A percentile compares a stretch with the other conserved stretches of the same genome.
phyloP scores from a whole-genome alignment of 371 early-diverging fungal genomes.

The Lichtheimia hyalospora region DNA sequence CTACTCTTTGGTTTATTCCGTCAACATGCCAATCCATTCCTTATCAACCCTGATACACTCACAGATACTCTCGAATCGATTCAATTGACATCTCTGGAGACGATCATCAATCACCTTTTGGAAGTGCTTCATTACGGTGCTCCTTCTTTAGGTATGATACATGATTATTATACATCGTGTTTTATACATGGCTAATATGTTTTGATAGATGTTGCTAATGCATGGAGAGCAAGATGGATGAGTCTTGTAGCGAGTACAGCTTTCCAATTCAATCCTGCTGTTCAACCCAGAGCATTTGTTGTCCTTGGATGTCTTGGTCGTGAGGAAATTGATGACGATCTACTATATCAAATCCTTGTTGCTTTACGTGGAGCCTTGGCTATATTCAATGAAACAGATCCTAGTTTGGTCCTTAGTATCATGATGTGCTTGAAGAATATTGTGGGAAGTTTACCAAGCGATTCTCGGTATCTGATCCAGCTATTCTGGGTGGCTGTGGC shows the following conservation, averaged over 20 bases:
- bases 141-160: slow-evolving; percentile 58
- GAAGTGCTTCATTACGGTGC: slow-evolving; percentile 77
- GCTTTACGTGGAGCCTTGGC: slow-evolving; percentile 81
- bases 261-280: slow-evolving; percentile 87
- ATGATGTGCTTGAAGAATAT: slow-evolving; percentile 84
- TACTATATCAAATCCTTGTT: slow-evolving; percentile 84
- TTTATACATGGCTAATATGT: neutral
- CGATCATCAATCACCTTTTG: slow-evolving; percentile 72
- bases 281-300: slow-evolving; percentile 93
- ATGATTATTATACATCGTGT: slow-evolving; percentile 36
- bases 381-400: slow-evolving; percentile 80
- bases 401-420: slow-evolving; percentile 81
- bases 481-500: slow-evolving; percentile 90
- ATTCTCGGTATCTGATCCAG: slow-evolving; percentile 72
- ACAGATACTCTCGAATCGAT: slow-evolving; percentile 62
- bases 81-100: slow-evolving; percentile 71
- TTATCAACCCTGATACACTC: slow-evolving; percentile 57
- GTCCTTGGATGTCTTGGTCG: slow-evolving; percentile 84
- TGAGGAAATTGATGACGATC: slow-evolving; percentile 82
- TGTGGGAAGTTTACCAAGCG: slow-evolving; percentile 69
- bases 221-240: slow-evolving; percentile 90
- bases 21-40: slow-evolving; percentile 66
- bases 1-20: slow-evolving; percentile 78
- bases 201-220: slow-evolving; percentile 61
- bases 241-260: slow-evolving; percentile 84